Conservation (phyloP, 2,329 filamentous ascomycete genomes). For the Xylaria digitata region DNA sequence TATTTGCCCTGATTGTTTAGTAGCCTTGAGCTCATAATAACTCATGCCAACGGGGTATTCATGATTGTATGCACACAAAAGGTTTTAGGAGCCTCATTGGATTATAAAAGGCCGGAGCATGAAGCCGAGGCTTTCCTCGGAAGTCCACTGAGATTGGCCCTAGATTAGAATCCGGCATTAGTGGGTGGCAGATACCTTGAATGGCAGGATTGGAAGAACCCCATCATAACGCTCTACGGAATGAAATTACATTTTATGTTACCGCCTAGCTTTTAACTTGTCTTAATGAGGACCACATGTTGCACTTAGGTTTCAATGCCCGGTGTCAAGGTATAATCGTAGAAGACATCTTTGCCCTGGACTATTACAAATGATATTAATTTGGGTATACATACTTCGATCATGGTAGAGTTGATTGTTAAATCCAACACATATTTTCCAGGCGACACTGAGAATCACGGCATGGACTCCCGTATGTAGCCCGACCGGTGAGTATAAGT, state of each 20-base stretch:
- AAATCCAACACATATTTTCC: too few relatives aligned
- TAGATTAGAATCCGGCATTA: slow-evolving; percentile 17
- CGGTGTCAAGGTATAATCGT: background rate
- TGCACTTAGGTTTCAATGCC: background rate
- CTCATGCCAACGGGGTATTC: background rate
- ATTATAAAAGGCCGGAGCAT: background rate
- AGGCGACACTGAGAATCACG: too few relatives aligned
- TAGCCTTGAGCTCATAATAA: background rate
- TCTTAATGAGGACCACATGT: background rate
- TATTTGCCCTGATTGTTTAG: background rate
- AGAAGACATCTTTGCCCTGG: too few relatives aligned
- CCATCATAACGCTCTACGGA: background rate
- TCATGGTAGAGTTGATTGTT: too few relatives aligned
- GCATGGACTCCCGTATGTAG: too few relatives aligned
- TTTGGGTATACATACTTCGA: too few relatives aligned
- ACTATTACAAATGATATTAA: too few relatives aligned
- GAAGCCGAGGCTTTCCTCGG: background rate
- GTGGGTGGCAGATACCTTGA: background rate
- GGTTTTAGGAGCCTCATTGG: background rate
- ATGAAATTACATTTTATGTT: background rate
- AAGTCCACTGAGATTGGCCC: background rate
- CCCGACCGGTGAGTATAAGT: too few relatives aligned
- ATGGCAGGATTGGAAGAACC: background rate
- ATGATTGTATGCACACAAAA: background rate
- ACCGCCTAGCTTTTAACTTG: background rate